A percentile compares a stretch with the other conserved stretches of the same genome.
These are phyloP conservation scores for Pinus albicaulis DNA, from an alignment of 75 land plant species.

Conservation along the genomic window DNA sequence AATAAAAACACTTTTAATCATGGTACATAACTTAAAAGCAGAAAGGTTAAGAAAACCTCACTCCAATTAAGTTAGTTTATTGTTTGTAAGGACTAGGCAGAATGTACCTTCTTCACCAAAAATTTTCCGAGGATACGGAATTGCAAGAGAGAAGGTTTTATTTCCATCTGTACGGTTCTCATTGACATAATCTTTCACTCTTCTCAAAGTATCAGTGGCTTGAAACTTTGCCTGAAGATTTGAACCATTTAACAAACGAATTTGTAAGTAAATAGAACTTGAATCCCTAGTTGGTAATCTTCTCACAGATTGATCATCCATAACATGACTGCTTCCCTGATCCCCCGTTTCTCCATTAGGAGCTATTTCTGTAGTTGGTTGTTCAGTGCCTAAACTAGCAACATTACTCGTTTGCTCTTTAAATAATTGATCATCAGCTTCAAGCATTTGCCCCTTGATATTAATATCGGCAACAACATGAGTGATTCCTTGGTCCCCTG, in stretches of 20 bases:
- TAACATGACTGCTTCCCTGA: not conserved
- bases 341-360: not conserved
- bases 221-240: slow-evolving; percentile 62
- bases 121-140: slow-evolving; percentile 86
- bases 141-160: slow-evolving; percentile 61
- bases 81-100: not conserved
- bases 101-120: slow-evolving; percentile 67
- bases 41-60: not conserved
- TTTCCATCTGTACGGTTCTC: slow-evolving; percentile 38
- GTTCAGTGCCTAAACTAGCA: not conserved
- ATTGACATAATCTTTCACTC: slow-evolving; percentile 64
- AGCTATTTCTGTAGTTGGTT: not conserved
- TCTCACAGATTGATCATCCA: slow-evolving; percentile 1
- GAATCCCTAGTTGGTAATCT: slow-evolving; percentile 3
- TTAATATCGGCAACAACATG: not conserved
- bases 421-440: not conserved
- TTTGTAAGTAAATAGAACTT: slow-evolving; percentile 43
- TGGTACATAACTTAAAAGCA: too few relatives aligned
- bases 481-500: not conserved
- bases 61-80: not conserved
- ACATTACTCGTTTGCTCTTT: not conserved
- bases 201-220: slow-evolving; percentile 32
- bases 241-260: slow-evolving; percentile 66
- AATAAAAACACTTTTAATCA: too few relatives aligned
- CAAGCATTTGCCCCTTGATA: not conserved